These are phyloP conservation scores for Cercospora berteroae DNA, from an alignment of 2,329 filamentous ascomycete species.

Conservation along the genomic window DNA sequence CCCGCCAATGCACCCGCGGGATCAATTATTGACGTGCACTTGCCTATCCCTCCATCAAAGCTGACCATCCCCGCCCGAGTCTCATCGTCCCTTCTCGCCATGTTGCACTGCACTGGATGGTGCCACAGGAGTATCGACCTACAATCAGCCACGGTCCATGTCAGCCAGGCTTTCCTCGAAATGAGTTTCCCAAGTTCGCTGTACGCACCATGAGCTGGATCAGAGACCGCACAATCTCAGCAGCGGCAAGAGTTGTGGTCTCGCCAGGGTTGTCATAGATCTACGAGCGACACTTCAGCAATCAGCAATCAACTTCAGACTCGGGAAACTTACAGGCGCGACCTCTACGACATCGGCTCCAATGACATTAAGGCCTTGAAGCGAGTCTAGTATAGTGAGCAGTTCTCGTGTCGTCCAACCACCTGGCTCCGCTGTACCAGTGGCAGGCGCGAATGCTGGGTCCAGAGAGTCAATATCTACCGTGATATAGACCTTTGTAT, in stretches of 20 bases:
- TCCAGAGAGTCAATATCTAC: slow-evolving; percentile 59
- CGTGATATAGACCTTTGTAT: slow-evolving; percentile 55
- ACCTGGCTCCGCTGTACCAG: slow-evolving; percentile 61
- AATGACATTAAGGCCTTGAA: slow-evolving; percentile 58
- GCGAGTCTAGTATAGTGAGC: slow-evolving; percentile 57
- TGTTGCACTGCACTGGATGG: neutral
- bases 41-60: neutral
- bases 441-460: slow-evolving; percentile 53
- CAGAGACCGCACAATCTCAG: slow-evolving; percentile 54
- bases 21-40: neutral
- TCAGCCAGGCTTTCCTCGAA: neutral
- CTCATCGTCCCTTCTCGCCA: neutral
- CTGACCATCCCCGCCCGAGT: neutral
- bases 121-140: neutral
- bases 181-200: neutral
- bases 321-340: slow-evolving; percentile 43
- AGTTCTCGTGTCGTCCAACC: slow-evolving; percentile 62
- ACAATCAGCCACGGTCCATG: neutral
- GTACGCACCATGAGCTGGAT: slow-evolving; percentile 46
- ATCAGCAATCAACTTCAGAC: neutral
- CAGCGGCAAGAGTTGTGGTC: slow-evolving; percentile 56
- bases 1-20: neutral
- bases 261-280: slow-evolving; percentile 62
- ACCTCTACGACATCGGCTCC: slow-evolving; percentile 64
- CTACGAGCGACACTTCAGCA: neutral